Evolutionary conservation across 1,284 basidiomycete genomes (phyloP).

Genomic region (Boletus semigastroideus): DNA sequence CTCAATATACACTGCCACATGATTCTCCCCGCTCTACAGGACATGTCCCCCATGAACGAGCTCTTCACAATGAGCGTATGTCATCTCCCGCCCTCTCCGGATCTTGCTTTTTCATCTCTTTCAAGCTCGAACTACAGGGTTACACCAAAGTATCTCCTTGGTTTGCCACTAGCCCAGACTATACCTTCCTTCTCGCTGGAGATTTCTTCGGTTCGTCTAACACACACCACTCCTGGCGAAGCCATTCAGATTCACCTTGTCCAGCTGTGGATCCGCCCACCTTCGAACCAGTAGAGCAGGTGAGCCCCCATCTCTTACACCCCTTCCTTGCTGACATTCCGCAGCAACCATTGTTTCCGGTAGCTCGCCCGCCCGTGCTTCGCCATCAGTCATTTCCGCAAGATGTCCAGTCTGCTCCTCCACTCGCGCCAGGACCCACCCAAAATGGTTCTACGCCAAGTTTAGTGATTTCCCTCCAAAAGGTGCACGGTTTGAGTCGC

Average conservation of each 20-base stretch:
- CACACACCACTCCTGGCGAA: background rate
- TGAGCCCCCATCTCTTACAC: background rate
- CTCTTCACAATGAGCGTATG: conserved; percentile 58
- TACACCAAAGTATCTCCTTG: conserved; percentile 36
- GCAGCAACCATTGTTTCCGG: conserved; percentile 17
- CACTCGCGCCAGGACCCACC: background rate
- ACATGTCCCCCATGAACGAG: conserved; percentile 44
- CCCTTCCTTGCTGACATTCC: conserved; percentile 14
- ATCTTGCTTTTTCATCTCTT: conserved; percentile 11
- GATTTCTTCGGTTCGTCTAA: conserved; percentile 14
- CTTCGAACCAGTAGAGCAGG: conserved; percentile 15
- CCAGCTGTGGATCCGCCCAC: conserved; percentile 1
- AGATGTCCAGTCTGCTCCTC: conserved; percentile 18
- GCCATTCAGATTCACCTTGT: background rate
- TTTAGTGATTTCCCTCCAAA: conserved; percentile 54
- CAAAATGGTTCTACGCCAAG: conserved; percentile 33
- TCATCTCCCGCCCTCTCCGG: conserved; percentile 6
- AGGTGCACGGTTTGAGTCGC: conserved; percentile 59
- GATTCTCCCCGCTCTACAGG: conserved; percentile 46
- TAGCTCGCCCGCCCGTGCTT: conserved; percentile 24
- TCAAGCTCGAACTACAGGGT: conserved; percentile 44
- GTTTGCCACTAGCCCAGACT: conserved; percentile 39
- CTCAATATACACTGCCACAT: conserved; percentile 58
- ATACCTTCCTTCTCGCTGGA: conserved; percentile 37
- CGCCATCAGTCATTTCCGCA: conserved; percentile 34